Evolutionary conservation across 257 asterid species (phyloP).

Genomic region (Solanum raphanifolium): DNA sequence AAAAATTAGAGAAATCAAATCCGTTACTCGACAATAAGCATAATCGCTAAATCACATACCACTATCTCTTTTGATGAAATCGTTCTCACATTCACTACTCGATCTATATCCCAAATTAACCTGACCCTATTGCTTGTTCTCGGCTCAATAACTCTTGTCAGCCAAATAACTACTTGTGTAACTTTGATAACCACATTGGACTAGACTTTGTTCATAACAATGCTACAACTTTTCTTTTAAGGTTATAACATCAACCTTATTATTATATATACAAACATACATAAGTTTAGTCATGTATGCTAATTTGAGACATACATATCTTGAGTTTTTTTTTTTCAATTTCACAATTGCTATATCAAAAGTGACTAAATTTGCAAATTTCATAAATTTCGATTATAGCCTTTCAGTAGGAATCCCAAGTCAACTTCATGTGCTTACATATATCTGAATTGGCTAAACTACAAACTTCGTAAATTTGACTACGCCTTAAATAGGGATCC

Average conservation of each 20-base stretch:
- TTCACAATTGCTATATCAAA: not conserved
- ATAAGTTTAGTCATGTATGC: not conserved
- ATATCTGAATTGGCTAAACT: not conserved
- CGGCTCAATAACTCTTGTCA: not conserved
- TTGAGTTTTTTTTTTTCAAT: not conserved
- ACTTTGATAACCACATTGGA: not conserved
- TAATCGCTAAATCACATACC: too few species aligned
- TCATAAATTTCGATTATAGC: not conserved
- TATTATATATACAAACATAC: not conserved
- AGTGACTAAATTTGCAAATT: not conserved
- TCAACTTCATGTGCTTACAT: not conserved
- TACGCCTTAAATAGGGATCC: not conserved
- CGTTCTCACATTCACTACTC: not conserved
- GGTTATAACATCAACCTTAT: not conserved
- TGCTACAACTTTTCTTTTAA: not conserved
- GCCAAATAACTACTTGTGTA: not conserved
- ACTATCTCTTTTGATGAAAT: not conserved
- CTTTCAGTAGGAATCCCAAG: not conserved
- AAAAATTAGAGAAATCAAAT: too few species aligned
- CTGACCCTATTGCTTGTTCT: not conserved
- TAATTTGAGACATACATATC: not conserved
- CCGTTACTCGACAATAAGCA: too few species aligned
- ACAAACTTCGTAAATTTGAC: not conserved
- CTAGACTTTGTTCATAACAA: not conserved
- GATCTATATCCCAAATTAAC: too few species aligned